phyloP scores from a whole-genome alignment of 805 yeast genomes.

The Sugiyamaella chiloensis region DNA sequence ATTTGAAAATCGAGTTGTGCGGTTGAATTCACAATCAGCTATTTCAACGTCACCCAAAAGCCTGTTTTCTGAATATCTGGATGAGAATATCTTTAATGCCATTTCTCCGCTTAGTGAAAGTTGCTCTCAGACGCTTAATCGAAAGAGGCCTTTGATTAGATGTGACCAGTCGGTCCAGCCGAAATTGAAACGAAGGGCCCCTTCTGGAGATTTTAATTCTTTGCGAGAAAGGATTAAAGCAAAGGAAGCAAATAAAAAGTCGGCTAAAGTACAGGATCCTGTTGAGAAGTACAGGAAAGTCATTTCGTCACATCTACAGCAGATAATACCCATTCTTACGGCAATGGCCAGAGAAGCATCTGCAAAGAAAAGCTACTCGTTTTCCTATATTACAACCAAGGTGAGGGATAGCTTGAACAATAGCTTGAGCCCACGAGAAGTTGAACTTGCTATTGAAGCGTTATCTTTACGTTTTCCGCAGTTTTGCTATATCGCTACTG shows the following conservation, averaged over 20 bases:
- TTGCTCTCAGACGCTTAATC: background rate
- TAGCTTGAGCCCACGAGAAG: slow-evolving; percentile 26
- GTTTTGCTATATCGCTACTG: slow-evolving; percentile 26
- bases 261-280: background rate
- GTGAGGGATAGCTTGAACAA: slow-evolving; percentile 21
- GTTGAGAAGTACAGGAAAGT: slow-evolving; percentile 18
- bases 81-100: no score
- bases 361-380: slow-evolving; percentile 18
- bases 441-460: slow-evolving; percentile 23
- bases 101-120: background rate
- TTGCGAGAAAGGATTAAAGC: slow-evolving; percentile 33
- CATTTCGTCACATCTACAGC: slow-evolving; percentile 27
- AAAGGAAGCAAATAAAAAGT: slow-evolving; percentile 25
- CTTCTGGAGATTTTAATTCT: slow-evolving; percentile 14
- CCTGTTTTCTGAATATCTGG: no score
- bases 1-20: no score
- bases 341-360: slow-evolving; percentile 14
- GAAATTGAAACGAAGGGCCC: slow-evolving; percentile 3
- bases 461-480: slow-evolving; percentile 24
- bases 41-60: no score
- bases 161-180: background rate
- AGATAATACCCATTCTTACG: slow-evolving; percentile 22
- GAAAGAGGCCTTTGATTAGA: slow-evolving; percentile 7
- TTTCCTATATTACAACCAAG: slow-evolving; percentile 24
- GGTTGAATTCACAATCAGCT: no score